A percentile compares a stretch with the other conserved stretches of the same genome.
Evolutionary conservation across 179 eudicot species (phyloP).

Genomic region (Camellia oleifera): DNA sequence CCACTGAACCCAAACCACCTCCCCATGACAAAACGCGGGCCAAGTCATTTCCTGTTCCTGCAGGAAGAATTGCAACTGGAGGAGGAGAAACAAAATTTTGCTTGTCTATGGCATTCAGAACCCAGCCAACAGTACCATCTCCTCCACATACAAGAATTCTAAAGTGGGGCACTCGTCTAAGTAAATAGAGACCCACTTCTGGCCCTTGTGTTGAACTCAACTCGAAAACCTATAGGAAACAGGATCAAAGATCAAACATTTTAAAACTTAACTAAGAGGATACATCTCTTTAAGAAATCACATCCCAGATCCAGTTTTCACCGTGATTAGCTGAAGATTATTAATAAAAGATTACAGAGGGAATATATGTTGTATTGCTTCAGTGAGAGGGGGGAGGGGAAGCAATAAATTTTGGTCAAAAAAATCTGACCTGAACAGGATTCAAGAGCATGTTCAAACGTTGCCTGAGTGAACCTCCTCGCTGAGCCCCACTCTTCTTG

Average conservation of each 20-base stretch:
- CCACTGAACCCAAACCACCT: constrained; percentile 86
- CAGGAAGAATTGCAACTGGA: constrained; percentile 98
- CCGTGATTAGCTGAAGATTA: background rate
- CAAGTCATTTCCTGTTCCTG: constrained; percentile 98
- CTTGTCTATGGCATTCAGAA: constrained; percentile 84
- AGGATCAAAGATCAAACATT: background rate
- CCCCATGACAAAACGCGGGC: constrained; percentile 99
- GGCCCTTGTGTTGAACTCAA: constrained; percentile 90
- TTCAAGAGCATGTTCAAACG: constrained; percentile 84
- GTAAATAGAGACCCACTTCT: constrained; percentile 81
- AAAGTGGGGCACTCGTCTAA: constrained; percentile 86
- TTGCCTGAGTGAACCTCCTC: constrained; percentile 78
- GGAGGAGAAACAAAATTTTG: constrained; percentile 95
- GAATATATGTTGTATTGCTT: background rate
- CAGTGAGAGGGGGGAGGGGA: background rate
- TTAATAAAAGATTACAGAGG: background rate
- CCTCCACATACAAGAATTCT: constrained; percentile 97
- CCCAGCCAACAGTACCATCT: constrained; percentile 99
- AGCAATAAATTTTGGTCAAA: background rate
- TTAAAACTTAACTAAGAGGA: background rate
- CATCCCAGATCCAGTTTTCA: background rate
- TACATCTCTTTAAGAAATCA: background rate
- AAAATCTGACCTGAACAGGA: constrained; percentile 84
- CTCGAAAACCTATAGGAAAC: constrained; percentile 64
- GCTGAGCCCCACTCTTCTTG: constrained; percentile 97